Evolutionary conservation across 805 yeast species (phyloP).

Genomic region (Zygotorulaspora chibaensis): DNA sequence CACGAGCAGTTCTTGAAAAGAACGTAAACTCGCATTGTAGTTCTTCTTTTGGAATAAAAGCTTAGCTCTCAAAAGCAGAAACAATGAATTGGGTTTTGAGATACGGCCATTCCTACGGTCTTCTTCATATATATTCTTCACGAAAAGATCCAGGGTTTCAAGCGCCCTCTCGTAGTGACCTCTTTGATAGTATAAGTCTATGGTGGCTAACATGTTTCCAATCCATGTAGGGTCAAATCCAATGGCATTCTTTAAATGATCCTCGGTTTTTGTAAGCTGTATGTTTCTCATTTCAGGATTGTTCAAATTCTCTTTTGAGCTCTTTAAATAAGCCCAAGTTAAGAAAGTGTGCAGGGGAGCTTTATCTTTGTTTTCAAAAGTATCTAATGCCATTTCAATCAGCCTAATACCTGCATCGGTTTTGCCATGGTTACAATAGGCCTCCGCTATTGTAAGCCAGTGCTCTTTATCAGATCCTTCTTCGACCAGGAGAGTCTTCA

Average conservation of each 20-base stretch:
- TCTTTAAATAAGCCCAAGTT: constrained; percentile 67
- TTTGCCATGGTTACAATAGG: constrained; percentile 63
- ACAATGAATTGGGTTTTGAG: constrained; percentile 64
- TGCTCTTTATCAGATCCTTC: constrained; percentile 72
- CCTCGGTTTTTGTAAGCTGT: constrained; percentile 41
- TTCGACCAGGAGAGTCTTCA: constrained; percentile 70
- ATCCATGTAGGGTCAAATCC: constrained; percentile 44
- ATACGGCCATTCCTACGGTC: constrained; percentile 35
- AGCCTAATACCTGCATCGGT: constrained; percentile 61
- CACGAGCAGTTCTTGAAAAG: constrained; percentile 78
- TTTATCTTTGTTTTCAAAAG: constrained; percentile 31
- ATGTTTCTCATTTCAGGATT: constrained; percentile 27
- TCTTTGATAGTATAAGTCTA: constrained; percentile 54
- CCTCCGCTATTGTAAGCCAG: constrained; percentile 82
- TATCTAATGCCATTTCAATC: constrained; percentile 53
- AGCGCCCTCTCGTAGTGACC: constrained; percentile 68
- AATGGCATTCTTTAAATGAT: constrained; percentile 45
- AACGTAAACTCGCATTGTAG: constrained; percentile 66
- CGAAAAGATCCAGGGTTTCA: constrained; percentile 59
- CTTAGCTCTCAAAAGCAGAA: constrained; percentile 81
- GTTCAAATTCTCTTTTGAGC: constrained; percentile 33
- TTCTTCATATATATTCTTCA: constrained; percentile 38
- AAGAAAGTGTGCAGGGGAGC: constrained; percentile 58
- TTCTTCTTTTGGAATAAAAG: constrained; percentile 67
- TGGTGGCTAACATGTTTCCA: constrained; percentile 59